These are phyloP conservation scores for Erigeron canadensis DNA, from an alignment of 129 eudicot species.

Conservation along the genomic window DNA sequence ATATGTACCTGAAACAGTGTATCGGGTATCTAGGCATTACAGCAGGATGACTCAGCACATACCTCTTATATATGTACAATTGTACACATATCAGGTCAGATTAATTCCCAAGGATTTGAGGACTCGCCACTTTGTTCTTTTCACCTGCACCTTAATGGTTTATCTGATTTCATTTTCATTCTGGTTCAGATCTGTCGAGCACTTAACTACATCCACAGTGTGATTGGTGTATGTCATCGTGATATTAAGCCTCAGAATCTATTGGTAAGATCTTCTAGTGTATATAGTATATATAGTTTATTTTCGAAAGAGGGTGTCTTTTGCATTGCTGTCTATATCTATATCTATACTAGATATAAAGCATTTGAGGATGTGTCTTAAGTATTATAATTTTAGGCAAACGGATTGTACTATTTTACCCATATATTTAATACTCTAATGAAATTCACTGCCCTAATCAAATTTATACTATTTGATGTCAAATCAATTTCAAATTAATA, in stretches of 20 bases:
- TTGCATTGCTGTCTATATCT: too few relatives aligned
- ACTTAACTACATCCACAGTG: slow-evolving; percentile 80
- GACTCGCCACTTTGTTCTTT: background rate
- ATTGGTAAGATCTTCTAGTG: slow-evolving; percentile 49
- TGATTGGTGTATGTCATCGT: slow-evolving; percentile 93
- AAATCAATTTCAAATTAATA: too few relatives aligned
- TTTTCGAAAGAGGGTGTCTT: background rate
- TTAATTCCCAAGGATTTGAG: background rate
- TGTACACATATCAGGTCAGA: slow-evolving; percentile 42
- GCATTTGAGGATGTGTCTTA: too few relatives aligned
- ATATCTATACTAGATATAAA: too few relatives aligned
- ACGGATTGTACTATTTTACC: too few relatives aligned
- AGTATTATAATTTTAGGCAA: too few relatives aligned
- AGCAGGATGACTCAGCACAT: slow-evolving; percentile 37
- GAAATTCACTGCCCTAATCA: too few relatives aligned
- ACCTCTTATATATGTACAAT: slow-evolving; percentile 36
- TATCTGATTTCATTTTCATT: background rate
- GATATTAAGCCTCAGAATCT: slow-evolving; percentile 96
- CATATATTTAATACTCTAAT: too few relatives aligned
- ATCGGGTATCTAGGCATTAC: slow-evolving; percentile 36
- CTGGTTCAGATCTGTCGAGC: slow-evolving; percentile 77
- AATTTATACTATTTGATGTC: too few relatives aligned
- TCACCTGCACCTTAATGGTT: background rate
- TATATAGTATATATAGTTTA: background rate
- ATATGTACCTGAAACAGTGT: slow-evolving; percentile 38